phyloP scores from a whole-genome alignment of 768 basidiomycete species.

The Hygrocybe punicea region DNA sequence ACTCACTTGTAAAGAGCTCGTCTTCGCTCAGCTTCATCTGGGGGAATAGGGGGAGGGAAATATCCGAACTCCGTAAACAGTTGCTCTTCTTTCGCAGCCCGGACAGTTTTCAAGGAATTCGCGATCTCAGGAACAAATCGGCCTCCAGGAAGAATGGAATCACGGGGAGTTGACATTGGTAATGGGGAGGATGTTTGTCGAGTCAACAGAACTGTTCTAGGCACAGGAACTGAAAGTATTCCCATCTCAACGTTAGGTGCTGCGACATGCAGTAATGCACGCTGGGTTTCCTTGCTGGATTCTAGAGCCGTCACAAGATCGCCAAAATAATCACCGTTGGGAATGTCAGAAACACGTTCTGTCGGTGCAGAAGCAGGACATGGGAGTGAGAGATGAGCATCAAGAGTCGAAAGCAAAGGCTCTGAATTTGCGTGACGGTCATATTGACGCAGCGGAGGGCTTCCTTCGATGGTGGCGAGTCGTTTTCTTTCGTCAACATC shows the following conservation, averaged over 20 bases:
- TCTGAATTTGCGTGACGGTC: not conserved
- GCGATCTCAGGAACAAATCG: slow-evolving; percentile 30
- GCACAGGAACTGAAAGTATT: slow-evolving; percentile 41
- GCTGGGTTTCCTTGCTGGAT: not conserved
- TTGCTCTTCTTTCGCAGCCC: slow-evolving; percentile 63
- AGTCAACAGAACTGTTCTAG: slow-evolving; percentile 51
- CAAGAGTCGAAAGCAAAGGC: not conserved
- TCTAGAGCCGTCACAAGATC: not conserved
- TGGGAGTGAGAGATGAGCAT: not conserved
- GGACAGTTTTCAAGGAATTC: slow-evolving; percentile 36
- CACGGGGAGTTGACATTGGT: slow-evolving; percentile 41
- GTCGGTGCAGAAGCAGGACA: slow-evolving; percentile 3
- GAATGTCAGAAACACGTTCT: not conserved
- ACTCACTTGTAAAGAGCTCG: slow-evolving; percentile 81
- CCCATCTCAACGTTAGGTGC: slow-evolving; percentile 14
- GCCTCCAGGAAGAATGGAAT: slow-evolving; percentile 32
- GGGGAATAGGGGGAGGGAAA: slow-evolving; percentile 77
- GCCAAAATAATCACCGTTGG: slow-evolving; percentile 17
- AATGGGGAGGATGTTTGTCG: slow-evolving; percentile 66
- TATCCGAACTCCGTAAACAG: slow-evolving; percentile 64
- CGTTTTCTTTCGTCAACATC: slow-evolving; percentile 40
- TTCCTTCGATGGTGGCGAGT: not conserved
- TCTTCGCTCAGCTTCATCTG: slow-evolving; percentile 77
- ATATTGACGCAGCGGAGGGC: not conserved
- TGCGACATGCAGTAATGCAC: slow-evolving; percentile 8